Conservation (phyloP, 176 grass and related monocot species). For the Avena sativa region DNA sequence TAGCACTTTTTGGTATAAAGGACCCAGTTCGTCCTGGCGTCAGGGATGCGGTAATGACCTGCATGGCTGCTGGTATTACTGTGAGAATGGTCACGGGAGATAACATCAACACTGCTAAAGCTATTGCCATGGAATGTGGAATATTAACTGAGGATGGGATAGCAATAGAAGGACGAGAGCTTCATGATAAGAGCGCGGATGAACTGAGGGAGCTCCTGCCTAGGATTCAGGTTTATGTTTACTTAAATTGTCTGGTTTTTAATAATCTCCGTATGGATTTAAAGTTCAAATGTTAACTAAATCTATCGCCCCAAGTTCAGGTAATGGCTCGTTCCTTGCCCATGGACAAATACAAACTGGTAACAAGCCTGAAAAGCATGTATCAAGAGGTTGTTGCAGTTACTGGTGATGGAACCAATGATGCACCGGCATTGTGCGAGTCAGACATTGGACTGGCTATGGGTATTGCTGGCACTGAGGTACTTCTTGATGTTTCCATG, state of each 20-base stretch:
- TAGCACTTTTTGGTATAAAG: conserved; percentile 89
- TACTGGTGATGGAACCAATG: conserved; percentile 98
- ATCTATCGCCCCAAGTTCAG: conserved; percentile 45
- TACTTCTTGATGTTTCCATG: conserved; percentile 37
- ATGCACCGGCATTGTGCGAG: conserved; percentile 81
- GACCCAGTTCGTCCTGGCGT: conserved; percentile 87
- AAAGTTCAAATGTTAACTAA: not conserved
- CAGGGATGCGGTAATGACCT: conserved; percentile 78
- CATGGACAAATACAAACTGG: conserved; percentile 90
- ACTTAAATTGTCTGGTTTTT: conserved; percentile 23
- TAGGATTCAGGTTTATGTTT: conserved; percentile 73
- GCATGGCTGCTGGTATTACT: conserved; percentile 79
- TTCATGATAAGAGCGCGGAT: conserved; percentile 64
- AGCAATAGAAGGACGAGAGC: conserved; percentile 77
- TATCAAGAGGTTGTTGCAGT: conserved; percentile 90
- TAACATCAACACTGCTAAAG: conserved; percentile 94
- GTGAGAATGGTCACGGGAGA: conserved; percentile 92
- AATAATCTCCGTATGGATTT: not conserved
- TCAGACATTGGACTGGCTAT: conserved; percentile 94
- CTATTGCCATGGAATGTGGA: conserved; percentile 93
- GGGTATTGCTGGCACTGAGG: conserved; percentile 95
- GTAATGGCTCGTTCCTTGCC: conserved; percentile 88
- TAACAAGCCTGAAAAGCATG: conserved; percentile 69
- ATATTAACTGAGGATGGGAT: conserved; percentile 92
- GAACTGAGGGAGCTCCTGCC: conserved; percentile 77